Evolutionary conservation across 805 yeast species (phyloP).

Genomic region (Saccharomycopsis lassenensis): DNA sequence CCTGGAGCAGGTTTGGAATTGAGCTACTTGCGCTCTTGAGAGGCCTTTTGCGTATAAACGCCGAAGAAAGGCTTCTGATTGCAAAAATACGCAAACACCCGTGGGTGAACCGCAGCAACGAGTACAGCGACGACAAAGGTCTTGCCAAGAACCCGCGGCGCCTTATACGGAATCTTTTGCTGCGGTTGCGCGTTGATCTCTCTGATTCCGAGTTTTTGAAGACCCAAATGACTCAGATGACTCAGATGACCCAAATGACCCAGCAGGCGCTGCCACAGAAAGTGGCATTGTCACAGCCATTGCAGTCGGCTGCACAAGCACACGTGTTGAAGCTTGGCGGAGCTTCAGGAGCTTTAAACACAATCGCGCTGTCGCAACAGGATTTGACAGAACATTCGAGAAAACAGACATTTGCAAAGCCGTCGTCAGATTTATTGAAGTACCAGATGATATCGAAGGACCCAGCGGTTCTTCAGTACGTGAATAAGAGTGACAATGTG

Average conservation of each 20-base stretch:
- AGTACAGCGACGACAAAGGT: constrained; percentile 35
- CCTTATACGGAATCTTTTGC: constrained; percentile 40
- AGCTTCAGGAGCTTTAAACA: too few relatives aligned
- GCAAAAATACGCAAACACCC: constrained; percentile 36
- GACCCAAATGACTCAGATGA: constrained; percentile 18
- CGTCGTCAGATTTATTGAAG: constrained; percentile 27
- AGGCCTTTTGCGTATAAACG: constrained; percentile 40
- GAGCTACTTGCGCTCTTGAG: constrained; percentile 40
- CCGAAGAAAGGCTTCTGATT: constrained; percentile 33
- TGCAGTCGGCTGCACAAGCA: too few relatives aligned
- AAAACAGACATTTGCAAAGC: too few relatives aligned
- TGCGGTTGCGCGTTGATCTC: constrained; percentile 41
- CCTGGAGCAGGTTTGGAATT: constrained; percentile 46
- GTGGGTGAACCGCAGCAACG: constrained; percentile 41
- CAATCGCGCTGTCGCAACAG: too few relatives aligned
- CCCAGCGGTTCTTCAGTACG: constrained; percentile 41
- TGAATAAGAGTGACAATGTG: constrained; percentile 20
- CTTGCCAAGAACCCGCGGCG: constrained; percentile 41
- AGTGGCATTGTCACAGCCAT: constrained; percentile 37
- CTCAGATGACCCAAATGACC: constrained; percentile 12
- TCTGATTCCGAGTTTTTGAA: constrained; percentile 34
- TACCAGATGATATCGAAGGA: constrained; percentile 34
- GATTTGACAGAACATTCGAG: too few relatives aligned
- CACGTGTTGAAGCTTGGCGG: too few relatives aligned
- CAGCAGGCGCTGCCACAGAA: constrained; percentile 19